Conservation (phyloP, 192 early-diverging fungal genomes). For the Neocallimastix lanati region DNA sequence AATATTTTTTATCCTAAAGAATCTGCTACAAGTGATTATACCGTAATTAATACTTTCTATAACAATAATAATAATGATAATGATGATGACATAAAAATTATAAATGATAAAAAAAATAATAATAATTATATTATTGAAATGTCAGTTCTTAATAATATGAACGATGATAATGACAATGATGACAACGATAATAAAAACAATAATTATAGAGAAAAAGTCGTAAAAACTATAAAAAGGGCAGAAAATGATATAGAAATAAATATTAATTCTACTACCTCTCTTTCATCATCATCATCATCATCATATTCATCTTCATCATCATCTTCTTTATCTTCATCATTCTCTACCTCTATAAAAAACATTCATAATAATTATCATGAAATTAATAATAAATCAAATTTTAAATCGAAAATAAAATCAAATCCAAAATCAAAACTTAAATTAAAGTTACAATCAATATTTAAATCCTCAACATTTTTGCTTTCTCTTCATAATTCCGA, state of each 20-base stretch:
- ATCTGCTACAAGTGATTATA: no score
- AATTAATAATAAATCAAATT: neutral
- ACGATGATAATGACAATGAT: no score
- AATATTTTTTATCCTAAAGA: no score
- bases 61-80: no score
- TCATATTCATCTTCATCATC: neutral
- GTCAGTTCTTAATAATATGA: no score
- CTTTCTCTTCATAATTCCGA: neutral
- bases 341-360: neutral
- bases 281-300: no score
- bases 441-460: no score
- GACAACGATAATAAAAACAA: no score
- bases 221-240: neutral
- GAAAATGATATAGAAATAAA: neutral
- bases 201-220: neutral
- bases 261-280: neutral
- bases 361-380: no score
- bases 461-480: neutral
- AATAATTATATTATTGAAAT: neutral
- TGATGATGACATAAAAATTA: no score
- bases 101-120: neutral
- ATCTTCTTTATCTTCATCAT: neutral
- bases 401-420: neutral
- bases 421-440: no score
- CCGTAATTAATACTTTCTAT: no score